Base-by-base conservation (phyloP, 345 rosid species). In the Eucalyptus melliodora region DNA sequence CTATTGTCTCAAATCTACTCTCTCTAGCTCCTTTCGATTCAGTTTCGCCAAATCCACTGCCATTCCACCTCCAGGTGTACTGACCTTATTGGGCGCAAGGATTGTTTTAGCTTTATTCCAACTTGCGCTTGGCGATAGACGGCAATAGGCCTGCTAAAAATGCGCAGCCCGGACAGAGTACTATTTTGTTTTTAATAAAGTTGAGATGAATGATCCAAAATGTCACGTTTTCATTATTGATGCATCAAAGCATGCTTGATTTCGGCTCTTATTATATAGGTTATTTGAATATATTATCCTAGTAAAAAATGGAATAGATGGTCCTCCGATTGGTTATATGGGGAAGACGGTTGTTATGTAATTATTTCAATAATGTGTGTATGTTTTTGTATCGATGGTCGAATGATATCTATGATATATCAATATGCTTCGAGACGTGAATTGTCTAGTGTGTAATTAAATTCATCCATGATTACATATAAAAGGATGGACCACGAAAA, bases 341-440 rank as follows among this genome's bases (percentile, higher is more conserved):
- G 6, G 5, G 19, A 65, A n/a, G 40, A n/a, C 0, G 0, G 1
- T 17, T 16, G 10, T n/a, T n/a, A 15, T 16, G 21, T 15, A 65
- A n/a, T 65, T 65, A 34, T 65, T 65, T 2, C 40, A 17, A n/a
- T 65, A 16, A n/a, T n/a, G 21, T n/a, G 40, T 1, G 11, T 65
- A 16, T n/a, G 23, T n/a, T 65, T 65, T 15, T 65, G 40, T n/a
- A 65, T 65, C 2, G 11, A 31, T n/a, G 21, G 21, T 65, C 1
- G 11, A 65, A n/a, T 16, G 77, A 65, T 65, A 65, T 65, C 77
- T 3, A 16, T n/a, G 19, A 7, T 15, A 7, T n/a, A 65, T 65
- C 21, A 65, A n/a, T 16, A 7, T n/a, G 3, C 11, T n/a, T 15
- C 1, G 11, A 65, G 21, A 34, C 5, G 11, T n/a, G 34, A 15